Percentiles rank a stretch among this genome's conserved stretches.
These are phyloP conservation scores for Boletus eberwhitei DNA, from an alignment of 768 basidiomycete species.

Conservation along the genomic window DNA sequence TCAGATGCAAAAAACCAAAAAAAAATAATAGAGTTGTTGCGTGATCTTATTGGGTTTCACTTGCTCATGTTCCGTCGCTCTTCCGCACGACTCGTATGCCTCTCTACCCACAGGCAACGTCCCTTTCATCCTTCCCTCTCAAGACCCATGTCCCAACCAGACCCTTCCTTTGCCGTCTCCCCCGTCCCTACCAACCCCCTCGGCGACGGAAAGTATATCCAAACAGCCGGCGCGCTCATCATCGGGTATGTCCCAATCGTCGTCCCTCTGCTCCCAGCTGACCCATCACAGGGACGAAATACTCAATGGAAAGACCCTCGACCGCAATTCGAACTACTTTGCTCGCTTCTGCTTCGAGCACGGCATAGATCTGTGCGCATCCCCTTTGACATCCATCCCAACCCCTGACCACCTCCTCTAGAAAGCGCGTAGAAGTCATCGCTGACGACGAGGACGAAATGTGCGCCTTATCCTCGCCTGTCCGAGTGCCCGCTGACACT, in stretches of 20 bases:
- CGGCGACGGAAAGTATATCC: constrained; percentile 40
- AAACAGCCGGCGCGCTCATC: constrained; percentile 69
- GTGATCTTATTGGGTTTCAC: no score
- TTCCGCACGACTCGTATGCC: not conserved
- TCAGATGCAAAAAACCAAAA: no score
- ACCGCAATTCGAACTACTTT: constrained; percentile 82
- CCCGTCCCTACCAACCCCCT: not conserved
- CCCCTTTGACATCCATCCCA: not conserved
- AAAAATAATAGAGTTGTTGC: no score
- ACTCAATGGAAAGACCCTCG: constrained; percentile 86
- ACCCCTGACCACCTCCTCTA: constrained; percentile 25
- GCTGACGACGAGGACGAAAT: constrained; percentile 90
- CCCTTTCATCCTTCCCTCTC: not conserved
- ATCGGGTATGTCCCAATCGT: constrained; percentile 55
- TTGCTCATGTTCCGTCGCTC: constrained; percentile 14
- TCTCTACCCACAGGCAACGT: not conserved
- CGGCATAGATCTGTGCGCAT: constrained; percentile 69
- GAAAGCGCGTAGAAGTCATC: constrained; percentile 88
- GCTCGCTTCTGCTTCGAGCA: constrained; percentile 88
- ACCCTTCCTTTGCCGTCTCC: not conserved
- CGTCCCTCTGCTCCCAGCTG: not conserved
- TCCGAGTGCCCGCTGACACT: not conserved
- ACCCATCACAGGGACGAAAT: constrained; percentile 70
- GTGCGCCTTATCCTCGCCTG: constrained; percentile 25
- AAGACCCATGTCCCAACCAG: not conserved